Conservation (phyloP, 768 basidiomycete genomes). For the Russula brevipes region DNA sequence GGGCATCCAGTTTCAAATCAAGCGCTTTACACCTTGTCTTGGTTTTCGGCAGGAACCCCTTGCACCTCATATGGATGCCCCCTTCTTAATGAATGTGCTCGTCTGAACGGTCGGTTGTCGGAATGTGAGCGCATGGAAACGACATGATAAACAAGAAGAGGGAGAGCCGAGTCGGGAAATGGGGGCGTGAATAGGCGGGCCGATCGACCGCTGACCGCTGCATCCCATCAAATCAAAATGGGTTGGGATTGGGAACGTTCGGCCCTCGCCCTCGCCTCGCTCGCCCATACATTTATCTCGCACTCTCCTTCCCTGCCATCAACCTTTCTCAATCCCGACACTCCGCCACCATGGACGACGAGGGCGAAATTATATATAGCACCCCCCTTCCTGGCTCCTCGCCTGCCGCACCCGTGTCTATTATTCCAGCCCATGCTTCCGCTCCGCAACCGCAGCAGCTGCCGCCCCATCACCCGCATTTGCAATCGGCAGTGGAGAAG, state of each 20-base stretch:
- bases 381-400: slow-evolving; percentile 20
- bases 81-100: no score
- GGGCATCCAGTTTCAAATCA: no score
- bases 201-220: background rate
- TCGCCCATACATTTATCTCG: background rate
- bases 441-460: background rate
- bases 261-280: background rate
- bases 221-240: no score
- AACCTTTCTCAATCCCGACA: background rate
- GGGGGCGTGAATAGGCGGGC: background rate
- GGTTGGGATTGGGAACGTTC: no score
- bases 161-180: background rate
- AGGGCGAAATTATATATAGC: slow-evolving; percentile 22
- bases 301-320: background rate
- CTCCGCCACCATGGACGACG: slow-evolving; percentile 20
- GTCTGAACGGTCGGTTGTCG: no score
- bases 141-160: background rate
- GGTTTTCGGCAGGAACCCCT: no score
- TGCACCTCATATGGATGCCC: no score
- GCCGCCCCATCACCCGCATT: background rate
- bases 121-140: no score
- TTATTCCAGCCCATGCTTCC: background rate
- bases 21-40: no score
- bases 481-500: slow-evolving; percentile 29
- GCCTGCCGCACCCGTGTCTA: background rate